phyloP scores from a whole-genome alignment of 2,329 filamentous ascomycete species.

The Chaetomiaceae sp. region DNA sequence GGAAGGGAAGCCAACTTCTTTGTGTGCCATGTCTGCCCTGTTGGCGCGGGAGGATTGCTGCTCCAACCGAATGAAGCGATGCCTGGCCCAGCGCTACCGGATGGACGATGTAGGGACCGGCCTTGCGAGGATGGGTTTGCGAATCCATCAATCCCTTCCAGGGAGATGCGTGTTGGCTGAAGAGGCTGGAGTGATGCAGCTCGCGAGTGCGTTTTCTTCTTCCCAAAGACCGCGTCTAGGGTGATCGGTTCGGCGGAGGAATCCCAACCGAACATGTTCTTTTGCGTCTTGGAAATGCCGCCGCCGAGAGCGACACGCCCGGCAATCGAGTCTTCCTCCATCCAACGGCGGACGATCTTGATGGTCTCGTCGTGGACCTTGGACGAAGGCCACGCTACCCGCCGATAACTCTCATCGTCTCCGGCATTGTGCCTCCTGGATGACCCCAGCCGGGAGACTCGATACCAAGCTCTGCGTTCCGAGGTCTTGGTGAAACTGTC shows the following conservation, averaged over 20 bases:
- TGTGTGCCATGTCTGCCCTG: not conserved
- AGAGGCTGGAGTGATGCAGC: conserved; percentile 25
- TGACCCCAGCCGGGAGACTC: conserved; percentile 56
- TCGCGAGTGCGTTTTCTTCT: conserved; percentile 30
- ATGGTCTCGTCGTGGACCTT: conserved; percentile 49
- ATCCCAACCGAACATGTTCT: conserved; percentile 59
- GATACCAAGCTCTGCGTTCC: conserved; percentile 62
- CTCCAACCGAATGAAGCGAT: conserved; percentile 26
- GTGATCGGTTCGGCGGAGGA: conserved; percentile 46
- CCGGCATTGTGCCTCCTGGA: conserved; percentile 52
- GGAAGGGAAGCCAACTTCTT: not conserved
- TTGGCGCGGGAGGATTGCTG: conserved; percentile 9
- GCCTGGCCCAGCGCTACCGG: conserved; percentile 16
- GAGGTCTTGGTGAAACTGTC: conserved; percentile 52
- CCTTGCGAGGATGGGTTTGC: conserved; percentile 3
- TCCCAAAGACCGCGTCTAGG: conserved; percentile 42
- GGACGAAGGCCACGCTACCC: conserved; percentile 54
- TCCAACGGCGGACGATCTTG: conserved; percentile 59
- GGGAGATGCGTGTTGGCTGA: not conserved
- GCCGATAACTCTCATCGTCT: conserved; percentile 55
- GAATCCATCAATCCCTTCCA: not conserved
- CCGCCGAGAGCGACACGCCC: conserved; percentile 45
- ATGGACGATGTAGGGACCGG: conserved; percentile 14
- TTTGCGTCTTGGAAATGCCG: conserved; percentile 39
- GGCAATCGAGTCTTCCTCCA: conserved; percentile 58